Base-by-base conservation (phyloP, 768 basidiomycete species). In the Mycena alexandri region DNA sequence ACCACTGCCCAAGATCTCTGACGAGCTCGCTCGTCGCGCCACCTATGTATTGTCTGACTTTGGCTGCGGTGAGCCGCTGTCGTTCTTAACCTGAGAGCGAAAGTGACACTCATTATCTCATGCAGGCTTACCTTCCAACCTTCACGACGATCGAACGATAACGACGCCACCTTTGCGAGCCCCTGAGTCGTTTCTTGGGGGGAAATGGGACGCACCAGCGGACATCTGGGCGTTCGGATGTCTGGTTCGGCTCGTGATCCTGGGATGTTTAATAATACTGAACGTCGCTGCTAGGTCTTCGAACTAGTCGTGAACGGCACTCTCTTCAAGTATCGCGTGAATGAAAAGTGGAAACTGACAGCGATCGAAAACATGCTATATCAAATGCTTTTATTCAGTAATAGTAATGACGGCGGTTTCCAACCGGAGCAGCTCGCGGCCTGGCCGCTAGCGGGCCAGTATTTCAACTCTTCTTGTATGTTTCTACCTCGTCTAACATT, bases 201-300 rank as follows among this genome's bases (percentile, higher is more conserved):
- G 73, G 22, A 63, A 65, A 22, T 79, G 77, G 75, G 71, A 76
- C 43, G 64, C 67, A 61, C 72, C 71, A 43, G 75, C 74, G 10
- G 77, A 79, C 57, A 77, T 78, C 43, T 78, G 78, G 77, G 60
- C 75, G 11, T 75, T 77, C 60, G 77, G 77, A 38, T 79, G 76
- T 70, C 58, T 76, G 57, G 78, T 78, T 63, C 52, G 61, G 33
- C 29, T 38, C 43, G 33, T 33, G 44, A 36, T 44, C 52, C 43
- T 54, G n/a, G 33, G 25, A 53, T 52, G 25, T 41, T 12, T 34
- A 50, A 53, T 21, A 7, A 46, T 34, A 41, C 53, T 54, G 52
- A 63, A 8, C 33, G 16, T 38, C 3, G 43, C 51, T 44, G 13
- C 51, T 47, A 65, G 70, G 66, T 63, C 52, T 71, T 61, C 50